Percentiles rank a stretch among this genome's conserved stretches.
Evolutionary conservation across 2,329 filamentous ascomycete species (phyloP).

Genomic region (Claviceps sp.): DNA sequence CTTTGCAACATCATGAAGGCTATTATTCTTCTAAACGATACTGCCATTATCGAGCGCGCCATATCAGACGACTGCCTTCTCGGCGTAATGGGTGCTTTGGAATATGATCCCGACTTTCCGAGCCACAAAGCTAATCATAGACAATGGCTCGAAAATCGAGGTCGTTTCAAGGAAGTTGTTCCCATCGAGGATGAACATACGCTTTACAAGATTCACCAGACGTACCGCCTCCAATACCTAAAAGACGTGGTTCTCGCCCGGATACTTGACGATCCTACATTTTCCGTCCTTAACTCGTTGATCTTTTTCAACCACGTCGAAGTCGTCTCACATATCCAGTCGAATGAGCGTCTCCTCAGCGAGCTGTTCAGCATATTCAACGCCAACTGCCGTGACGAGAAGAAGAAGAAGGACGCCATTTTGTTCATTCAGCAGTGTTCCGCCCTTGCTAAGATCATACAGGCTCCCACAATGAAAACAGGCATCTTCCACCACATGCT

Average conservation of each 20-base stretch:
- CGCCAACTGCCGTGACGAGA: slow-evolving; percentile 46
- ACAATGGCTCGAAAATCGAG: slow-evolving; percentile 78
- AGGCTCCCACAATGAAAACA: slow-evolving; percentile 59
- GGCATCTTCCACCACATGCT: slow-evolving; percentile 84
- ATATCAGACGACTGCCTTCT: slow-evolving; percentile 81
- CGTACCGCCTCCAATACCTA: slow-evolving; percentile 88
- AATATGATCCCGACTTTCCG: slow-evolving; percentile 97
- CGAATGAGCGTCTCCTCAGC: slow-evolving; percentile 61
- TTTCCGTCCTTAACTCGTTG: slow-evolving; percentile 90
- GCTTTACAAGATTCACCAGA: slow-evolving; percentile 85
- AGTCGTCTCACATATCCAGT: slow-evolving; percentile 88
- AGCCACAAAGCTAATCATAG: slow-evolving; percentile 95
- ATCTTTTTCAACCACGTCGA: slow-evolving; percentile 99
- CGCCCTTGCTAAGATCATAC: slow-evolving; percentile 84
- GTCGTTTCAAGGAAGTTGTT: slow-evolving; percentile 92
- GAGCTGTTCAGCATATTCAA: slow-evolving; percentile 82
- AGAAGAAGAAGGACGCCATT: slow-evolving; percentile 83
- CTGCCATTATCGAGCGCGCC: slow-evolving; percentile 81
- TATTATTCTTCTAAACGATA: slow-evolving; percentile 88
- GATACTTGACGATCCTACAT: slow-evolving; percentile 94
- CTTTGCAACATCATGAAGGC: slow-evolving; percentile 98
- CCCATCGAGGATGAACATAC: slow-evolving; percentile 73
- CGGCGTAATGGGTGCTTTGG: slow-evolving; percentile 86
- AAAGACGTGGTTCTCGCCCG: slow-evolving; percentile 97
- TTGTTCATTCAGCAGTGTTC: slow-evolving; percentile 96